These are phyloP conservation scores for Isabelozyma pseudorhagii DNA, from an alignment of 805 yeast genomes.

Conservation along the genomic window DNA sequence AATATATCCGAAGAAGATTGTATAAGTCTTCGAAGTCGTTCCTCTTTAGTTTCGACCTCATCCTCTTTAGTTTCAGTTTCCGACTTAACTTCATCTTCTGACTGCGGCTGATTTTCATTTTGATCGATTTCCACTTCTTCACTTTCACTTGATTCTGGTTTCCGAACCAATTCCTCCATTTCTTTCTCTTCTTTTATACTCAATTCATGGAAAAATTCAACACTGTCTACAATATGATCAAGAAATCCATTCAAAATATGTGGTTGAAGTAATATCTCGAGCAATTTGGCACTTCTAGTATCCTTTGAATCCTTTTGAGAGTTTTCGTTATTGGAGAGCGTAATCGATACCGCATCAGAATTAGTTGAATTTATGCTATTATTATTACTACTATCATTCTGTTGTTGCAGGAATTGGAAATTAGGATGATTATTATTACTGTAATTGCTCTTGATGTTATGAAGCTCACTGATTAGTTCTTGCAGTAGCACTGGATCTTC, in stretches of 20 bases:
- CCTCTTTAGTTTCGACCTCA: conserved; percentile 27
- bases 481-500: conserved; percentile 31
- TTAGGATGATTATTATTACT: conserved; percentile 23
- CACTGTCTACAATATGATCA: conserved; percentile 56
- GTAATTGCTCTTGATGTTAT: conserved; percentile 32
- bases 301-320: conserved; percentile 23
- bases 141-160: conserved; percentile 2
- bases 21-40: conserved; percentile 32
- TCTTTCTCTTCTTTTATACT: conserved; percentile 19
- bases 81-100: conserved; percentile 6
- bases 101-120: not conserved
- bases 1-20: conserved; percentile 40
- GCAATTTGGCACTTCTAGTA: conserved; percentile 49
- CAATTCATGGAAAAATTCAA: conserved; percentile 39
- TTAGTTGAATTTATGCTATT: conserved; percentile 5
- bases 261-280: conserved; percentile 78
- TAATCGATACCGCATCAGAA: conserved; percentile 30
- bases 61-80: conserved; percentile 11
- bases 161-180: conserved; percentile 13
- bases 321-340: conserved; percentile 31
- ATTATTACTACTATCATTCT: conserved; percentile 6
- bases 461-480: conserved; percentile 36
- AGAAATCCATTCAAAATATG: conserved; percentile 67
- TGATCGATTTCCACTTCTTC: conserved; percentile 1
- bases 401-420: conserved; percentile 26